Evolutionary conservation across 495 filamentous ascomycete genomes (phyloP).

Genomic region (Aspergillus kassunensis): DNA sequence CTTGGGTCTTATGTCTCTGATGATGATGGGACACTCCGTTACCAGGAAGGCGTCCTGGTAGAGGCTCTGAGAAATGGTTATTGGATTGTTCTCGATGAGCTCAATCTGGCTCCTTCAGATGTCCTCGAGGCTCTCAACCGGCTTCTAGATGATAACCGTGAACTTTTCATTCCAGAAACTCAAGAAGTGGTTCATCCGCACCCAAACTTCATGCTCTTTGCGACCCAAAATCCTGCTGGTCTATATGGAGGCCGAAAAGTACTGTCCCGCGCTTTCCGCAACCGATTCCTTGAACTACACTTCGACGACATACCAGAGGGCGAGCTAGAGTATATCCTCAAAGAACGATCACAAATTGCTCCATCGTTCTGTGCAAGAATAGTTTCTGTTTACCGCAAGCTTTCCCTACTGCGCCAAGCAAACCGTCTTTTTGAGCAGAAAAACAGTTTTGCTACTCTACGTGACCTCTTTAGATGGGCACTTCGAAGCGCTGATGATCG

Average conservation of each 20-base stretch:
- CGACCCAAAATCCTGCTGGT: slow-evolving; percentile 97
- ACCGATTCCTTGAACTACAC: slow-evolving; percentile 94
- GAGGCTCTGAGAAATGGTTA: slow-evolving; percentile 87
- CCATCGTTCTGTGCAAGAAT: slow-evolving; percentile 88
- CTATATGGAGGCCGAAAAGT: slow-evolving; percentile 93
- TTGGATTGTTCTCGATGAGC: slow-evolving; percentile 97
- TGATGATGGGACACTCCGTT: slow-evolving; percentile 74
- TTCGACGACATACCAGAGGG: slow-evolving; percentile 97
- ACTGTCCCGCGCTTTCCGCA: slow-evolving; percentile 89
- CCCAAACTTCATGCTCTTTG: slow-evolving; percentile 94
- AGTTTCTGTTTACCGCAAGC: slow-evolving; percentile 88
- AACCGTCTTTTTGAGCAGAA: slow-evolving; percentile 93
- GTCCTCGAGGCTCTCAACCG: slow-evolving; percentile 94
- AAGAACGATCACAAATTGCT: slow-evolving; percentile 80
- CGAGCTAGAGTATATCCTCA: slow-evolving; percentile 89
- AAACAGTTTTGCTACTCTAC: slow-evolving; percentile 91
- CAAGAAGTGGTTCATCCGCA: slow-evolving; percentile 91
- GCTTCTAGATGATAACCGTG: slow-evolving; percentile 94
- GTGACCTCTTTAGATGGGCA: slow-evolving; percentile 98
- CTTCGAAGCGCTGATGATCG: slow-evolving; percentile 76
- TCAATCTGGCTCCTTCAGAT: slow-evolving; percentile 94
- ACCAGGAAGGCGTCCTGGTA: slow-evolving; percentile 92
- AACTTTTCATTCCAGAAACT: slow-evolving; percentile 94
- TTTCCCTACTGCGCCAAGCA: slow-evolving; percentile 83
- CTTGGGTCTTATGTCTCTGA: slow-evolving; percentile 90